Base-by-base conservation (phyloP, 257 asterid genomes). In the Ocimum tenuiflorum region DNA sequence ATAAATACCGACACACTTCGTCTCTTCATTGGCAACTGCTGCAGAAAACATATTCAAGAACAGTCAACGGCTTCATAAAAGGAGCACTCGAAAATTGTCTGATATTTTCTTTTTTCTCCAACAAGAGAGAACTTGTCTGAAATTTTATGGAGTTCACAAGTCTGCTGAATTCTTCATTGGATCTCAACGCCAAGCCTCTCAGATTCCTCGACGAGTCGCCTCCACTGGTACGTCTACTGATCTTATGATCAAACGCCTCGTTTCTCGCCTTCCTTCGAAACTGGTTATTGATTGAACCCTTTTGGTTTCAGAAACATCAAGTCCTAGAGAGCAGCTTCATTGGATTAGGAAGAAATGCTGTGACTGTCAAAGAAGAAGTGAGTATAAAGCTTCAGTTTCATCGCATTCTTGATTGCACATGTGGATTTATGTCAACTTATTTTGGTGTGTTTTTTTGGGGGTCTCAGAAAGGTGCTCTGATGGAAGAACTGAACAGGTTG, bases 401-500 rank as follows among this genome's bases (percentile, higher is more conserved):
- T 51, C 55, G 8, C 29, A 48, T 19, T 63, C 23, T 20, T 65
- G 20, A 52, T 49, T 10, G 14, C 41, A 62, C 54, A 24, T 27
- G 31, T 2, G 31, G 31, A 27, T 27, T 27, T 27, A 6, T 12
- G 3, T n/a, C 1, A 2, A 27, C 31, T 27, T 27, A 27, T 27
- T 14, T 11, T 14, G 27, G 5, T 10, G 49, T 43, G 49, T 13
- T 43, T 9, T 13, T n/a, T n/a, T n/a, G n/a, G n/a, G n/a, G n/a
- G n/a, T 6, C 55, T 45, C 81, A 88, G 95, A 75, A 76, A 5
- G 78, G 85, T 3, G 91, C 85, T 49, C 71, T 86, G 68, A 43
- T 82, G n/a, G 96, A 91, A 75, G 98, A 91, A 46, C 60, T 91
- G 71, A 91, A 81, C 24, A 62, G 95, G 47, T 81, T 85, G 74